Evolutionary conservation across 1,284 basidiomycete genomes (phyloP).

Genomic region (Neonothopanus nambi): DNA sequence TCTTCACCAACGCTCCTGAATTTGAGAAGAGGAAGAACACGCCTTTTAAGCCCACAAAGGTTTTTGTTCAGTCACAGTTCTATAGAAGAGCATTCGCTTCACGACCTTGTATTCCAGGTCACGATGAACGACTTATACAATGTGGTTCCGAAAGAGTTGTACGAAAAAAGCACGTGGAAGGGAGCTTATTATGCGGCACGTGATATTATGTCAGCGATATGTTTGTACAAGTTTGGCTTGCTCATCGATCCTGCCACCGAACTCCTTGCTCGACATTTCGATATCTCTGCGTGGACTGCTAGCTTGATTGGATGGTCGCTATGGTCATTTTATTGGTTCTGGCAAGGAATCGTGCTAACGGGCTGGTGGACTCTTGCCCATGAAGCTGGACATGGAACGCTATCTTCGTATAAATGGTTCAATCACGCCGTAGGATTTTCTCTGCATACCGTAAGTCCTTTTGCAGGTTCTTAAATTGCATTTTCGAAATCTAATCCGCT

Average conservation of each 20-base stretch:
- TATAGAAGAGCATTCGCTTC: no score
- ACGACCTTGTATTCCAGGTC: no score
- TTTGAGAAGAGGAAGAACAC: not conserved
- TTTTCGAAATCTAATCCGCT: no score
- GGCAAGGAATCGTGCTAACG: slow-evolving; percentile 10
- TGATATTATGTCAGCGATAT: slow-evolving; percentile 3
- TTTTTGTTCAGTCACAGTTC: not conserved
- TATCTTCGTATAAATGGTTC: slow-evolving; percentile 1
- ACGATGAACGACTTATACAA: slow-evolving; percentile 11
- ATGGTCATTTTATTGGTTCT: slow-evolving; percentile 12
- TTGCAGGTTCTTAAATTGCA: no score
- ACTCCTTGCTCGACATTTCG: not conserved
- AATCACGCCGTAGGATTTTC: slow-evolving; percentile 3
- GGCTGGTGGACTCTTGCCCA: slow-evolving; percentile 11
- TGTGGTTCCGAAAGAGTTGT: slow-evolving; percentile 8
- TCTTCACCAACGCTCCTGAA: slow-evolving; percentile 7
- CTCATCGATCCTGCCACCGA: slow-evolving; percentile 5
- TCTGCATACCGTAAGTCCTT: not conserved
- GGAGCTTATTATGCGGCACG: slow-evolving; percentile 5
- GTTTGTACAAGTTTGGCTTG: not conserved
- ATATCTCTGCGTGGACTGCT: not conserved
- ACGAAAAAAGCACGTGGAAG: slow-evolving; percentile 10
- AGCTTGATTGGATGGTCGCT: not conserved
- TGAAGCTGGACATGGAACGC: slow-evolving; percentile 11
- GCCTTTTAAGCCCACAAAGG: slow-evolving; percentile 6